A percentile compares a stretch with the other conserved stretches of the same genome.
Conservation (phyloP, 306 rosid genomes). For the Urtica urens region DNA sequence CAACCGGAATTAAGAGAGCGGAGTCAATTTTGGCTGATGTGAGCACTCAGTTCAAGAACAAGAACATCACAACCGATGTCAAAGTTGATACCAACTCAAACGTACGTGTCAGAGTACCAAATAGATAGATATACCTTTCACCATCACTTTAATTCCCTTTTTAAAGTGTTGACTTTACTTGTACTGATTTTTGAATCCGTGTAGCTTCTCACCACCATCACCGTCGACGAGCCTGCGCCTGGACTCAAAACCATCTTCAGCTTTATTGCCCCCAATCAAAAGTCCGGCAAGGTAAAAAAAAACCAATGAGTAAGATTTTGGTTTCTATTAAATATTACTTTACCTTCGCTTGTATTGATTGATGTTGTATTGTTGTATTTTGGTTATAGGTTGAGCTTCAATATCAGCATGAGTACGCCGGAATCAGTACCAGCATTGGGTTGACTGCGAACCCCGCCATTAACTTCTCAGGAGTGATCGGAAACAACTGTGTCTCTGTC, state of each 20-base stretch:
- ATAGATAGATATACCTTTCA: no score
- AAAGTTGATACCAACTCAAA: conserved; percentile 87
- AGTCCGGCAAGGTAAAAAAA: conserved; percentile 68
- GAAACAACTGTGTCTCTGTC: conserved; percentile 46
- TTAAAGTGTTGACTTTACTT: neutral
- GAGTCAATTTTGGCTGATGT: conserved; percentile 65
- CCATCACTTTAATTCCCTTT: neutral
- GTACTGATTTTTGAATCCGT: conserved; percentile 15
- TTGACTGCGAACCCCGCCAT: conserved; percentile 81
- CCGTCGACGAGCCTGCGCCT: conserved; percentile 89
- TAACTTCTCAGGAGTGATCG: conserved; percentile 83
- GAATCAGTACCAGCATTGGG: conserved; percentile 77
- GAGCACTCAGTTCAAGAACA: conserved; percentile 74
- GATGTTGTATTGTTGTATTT: neutral
- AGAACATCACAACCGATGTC: conserved; percentile 79
- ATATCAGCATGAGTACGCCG: conserved; percentile 85
- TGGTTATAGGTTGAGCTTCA: conserved; percentile 71
- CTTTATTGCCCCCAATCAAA: conserved; percentile 76
- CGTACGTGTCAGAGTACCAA: conserved; percentile 38
- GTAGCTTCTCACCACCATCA: conserved; percentile 68
- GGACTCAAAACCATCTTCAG: conserved; percentile 83
- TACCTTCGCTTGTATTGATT: neutral
- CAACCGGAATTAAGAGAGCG: conserved; percentile 72
- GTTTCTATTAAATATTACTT: neutral
- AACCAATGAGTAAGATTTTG: neutral